These are phyloP conservation scores for Cymbomonas tetramitiformis DNA, from an alignment of 139 green algal genomes.

Conservation along the genomic window DNA sequence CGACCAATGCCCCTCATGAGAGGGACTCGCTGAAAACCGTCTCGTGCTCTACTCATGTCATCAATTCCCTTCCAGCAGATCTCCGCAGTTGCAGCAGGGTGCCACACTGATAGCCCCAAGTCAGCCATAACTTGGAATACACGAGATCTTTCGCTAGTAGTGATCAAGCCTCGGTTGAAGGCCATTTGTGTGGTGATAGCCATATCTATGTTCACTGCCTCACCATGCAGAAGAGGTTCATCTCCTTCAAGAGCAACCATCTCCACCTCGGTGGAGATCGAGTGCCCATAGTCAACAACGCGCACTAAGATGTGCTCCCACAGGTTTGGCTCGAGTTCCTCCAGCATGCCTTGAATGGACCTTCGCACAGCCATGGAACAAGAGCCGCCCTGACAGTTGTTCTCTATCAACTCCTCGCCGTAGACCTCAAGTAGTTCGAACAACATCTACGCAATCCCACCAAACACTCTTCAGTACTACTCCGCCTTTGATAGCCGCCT, in stretches of 20 bases:
- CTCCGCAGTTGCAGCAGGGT: slow-evolving; percentile 20
- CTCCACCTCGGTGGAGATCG: slow-evolving; percentile 36
- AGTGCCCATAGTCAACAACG: slow-evolving; percentile 41
- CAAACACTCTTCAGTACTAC: too few relatives aligned
- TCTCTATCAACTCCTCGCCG: slow-evolving; percentile 17
- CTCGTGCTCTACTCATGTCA: slow-evolving; percentile 24
- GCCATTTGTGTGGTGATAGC: slow-evolving; percentile 35
- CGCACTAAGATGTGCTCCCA: slow-evolving; percentile 34
- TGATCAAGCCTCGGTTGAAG: slow-evolving; percentile 23
- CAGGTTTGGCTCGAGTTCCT: slow-evolving; percentile 42
- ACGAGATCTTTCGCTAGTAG: slow-evolving; percentile 7
- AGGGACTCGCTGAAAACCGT: slow-evolving; percentile 30
- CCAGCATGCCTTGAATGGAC: slow-evolving; percentile 39
- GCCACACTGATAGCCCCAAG: slow-evolving; percentile 29
- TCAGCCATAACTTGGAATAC: slow-evolving; percentile 23
- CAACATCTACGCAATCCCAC: too few relatives aligned
- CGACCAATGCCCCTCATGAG: slow-evolving; percentile 32
- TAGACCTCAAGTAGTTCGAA: slow-evolving; percentile 36
- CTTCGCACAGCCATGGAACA: slow-evolving; percentile 23
- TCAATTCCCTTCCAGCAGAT: slow-evolving; percentile 32
- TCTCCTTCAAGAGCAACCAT: slow-evolving; percentile 31
- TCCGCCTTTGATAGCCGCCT: too few relatives aligned
- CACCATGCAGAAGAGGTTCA: slow-evolving; percentile 31
- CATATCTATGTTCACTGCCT: slow-evolving; percentile 45
- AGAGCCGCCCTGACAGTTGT: slow-evolving; percentile 35